A percentile compares a stretch with the other conserved stretches of the same genome.
Conservation (phyloP, 2,329 filamentous ascomycete species). For the Alternaria gaisen region DNA sequence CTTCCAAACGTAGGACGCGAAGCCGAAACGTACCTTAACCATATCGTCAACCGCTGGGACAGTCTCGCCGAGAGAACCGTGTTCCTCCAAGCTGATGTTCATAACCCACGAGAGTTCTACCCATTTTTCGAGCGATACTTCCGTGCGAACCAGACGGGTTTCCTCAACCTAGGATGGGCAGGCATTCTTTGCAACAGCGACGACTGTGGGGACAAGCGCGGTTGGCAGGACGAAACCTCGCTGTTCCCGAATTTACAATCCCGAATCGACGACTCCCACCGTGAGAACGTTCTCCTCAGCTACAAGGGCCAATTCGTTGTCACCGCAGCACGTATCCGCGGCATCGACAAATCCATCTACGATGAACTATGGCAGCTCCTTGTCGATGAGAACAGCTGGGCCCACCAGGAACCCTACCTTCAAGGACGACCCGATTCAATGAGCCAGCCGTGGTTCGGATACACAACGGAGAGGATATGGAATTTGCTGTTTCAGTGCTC, state of each 20-base stretch:
- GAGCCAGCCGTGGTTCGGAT: slow-evolving; percentile 39
- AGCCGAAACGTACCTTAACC: slow-evolving; percentile 57
- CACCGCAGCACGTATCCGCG: slow-evolving; percentile 55
- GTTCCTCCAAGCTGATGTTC: slow-evolving; percentile 58
- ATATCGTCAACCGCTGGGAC: slow-evolving; percentile 57
- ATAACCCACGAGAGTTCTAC: slow-evolving; percentile 51
- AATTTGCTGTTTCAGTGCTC: slow-evolving; percentile 42
- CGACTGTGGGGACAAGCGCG: slow-evolving; percentile 52
- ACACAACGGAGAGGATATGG: slow-evolving; percentile 43
- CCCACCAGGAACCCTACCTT: slow-evolving; percentile 35
- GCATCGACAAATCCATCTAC: slow-evolving; percentile 46
- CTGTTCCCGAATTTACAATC: slow-evolving; percentile 52
- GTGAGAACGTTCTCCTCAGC: slow-evolving; percentile 51
- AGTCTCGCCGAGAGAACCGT: slow-evolving; percentile 56
- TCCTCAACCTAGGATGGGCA: slow-evolving; percentile 55
- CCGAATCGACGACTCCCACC: slow-evolving; percentile 34
- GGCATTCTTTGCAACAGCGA: slow-evolving; percentile 52
- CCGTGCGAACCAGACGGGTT: slow-evolving; percentile 51
- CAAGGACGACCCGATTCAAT: slow-evolving; percentile 35
- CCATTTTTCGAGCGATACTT: slow-evolving; percentile 54
- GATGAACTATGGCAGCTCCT: slow-evolving; percentile 41
- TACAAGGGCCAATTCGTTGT: slow-evolving; percentile 61
- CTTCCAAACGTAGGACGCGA: slow-evolving; percentile 56
- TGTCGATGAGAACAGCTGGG: slow-evolving; percentile 38
- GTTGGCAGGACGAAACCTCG: slow-evolving; percentile 52